A percentile compares a stretch with the other conserved stretches of the same genome.
Conservation (phyloP, 768 basidiomycete species). For the Cubamyces lactineus region DNA sequence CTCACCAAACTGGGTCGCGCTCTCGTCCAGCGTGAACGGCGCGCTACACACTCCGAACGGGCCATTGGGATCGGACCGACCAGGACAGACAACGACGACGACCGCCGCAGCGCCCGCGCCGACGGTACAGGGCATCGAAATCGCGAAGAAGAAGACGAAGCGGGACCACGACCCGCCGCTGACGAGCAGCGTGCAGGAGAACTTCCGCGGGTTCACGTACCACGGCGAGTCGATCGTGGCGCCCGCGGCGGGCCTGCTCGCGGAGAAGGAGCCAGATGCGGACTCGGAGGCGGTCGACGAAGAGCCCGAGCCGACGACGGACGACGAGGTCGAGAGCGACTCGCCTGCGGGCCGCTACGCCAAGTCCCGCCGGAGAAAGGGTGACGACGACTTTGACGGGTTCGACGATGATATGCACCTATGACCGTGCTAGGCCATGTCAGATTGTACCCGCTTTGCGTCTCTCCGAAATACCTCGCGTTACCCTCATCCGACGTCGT, state of each 20-base stretch:
- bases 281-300: slow-evolving; percentile 36
- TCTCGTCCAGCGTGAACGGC: slow-evolving; percentile 39
- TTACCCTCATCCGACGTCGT: too few species aligned
- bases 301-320: slow-evolving; percentile 54
- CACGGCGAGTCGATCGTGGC: slow-evolving; percentile 71
- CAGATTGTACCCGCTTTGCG: not conserved
- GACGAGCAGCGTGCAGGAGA: slow-evolving; percentile 93
- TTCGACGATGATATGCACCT: slow-evolving; percentile 39
- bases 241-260: slow-evolving; percentile 44
- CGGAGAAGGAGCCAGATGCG: slow-evolving; percentile 39
- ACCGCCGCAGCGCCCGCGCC: not conserved
- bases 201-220: slow-evolving; percentile 94
- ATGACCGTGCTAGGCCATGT: slow-evolving; percentile 26
- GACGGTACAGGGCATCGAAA: slow-evolving; percentile 47
- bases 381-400: slow-evolving; percentile 36
- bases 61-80: slow-evolving; percentile 58
- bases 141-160: slow-evolving; percentile 48
- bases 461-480: not conserved
- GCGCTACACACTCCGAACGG: slow-evolving; percentile 71
- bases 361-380: slow-evolving; percentile 42
- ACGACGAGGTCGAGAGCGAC: slow-evolving; percentile 78
- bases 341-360: slow-evolving; percentile 74
- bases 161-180: slow-evolving; percentile 59
- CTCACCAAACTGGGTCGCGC: slow-evolving; percentile 68
- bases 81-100: slow-evolving; percentile 12